Conservation (phyloP, 257 asterid species). For the Cynanchum wilfordii region DNA sequence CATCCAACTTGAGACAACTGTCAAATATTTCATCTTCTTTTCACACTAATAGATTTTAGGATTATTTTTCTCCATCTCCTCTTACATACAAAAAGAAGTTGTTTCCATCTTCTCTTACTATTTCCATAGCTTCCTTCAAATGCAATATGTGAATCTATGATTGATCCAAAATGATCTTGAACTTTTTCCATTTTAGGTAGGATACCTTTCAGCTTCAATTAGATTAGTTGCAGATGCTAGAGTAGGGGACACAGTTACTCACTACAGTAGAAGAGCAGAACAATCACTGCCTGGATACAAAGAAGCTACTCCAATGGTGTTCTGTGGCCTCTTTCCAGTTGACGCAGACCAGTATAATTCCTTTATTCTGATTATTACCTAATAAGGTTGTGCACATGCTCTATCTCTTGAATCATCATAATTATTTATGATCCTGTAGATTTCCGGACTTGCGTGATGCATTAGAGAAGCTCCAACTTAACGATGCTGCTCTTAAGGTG, state of each 20-base stretch:
- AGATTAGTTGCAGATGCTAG: slow-evolving; percentile 99
- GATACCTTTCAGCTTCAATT: slow-evolving; percentile 91
- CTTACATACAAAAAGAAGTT: too few relatives aligned
- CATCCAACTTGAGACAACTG: background rate
- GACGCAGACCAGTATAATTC: slow-evolving; percentile 82
- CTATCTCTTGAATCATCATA: slow-evolving; percentile 12
- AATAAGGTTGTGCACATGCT: slow-evolving; percentile 13
- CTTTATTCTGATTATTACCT: slow-evolving; percentile 17
- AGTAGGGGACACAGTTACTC: slow-evolving; percentile 98
- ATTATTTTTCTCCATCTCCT: background rate
- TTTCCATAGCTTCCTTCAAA: background rate
- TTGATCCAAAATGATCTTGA: slow-evolving; percentile 8
- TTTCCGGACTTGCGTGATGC: slow-evolving; percentile 94
- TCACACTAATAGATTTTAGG: background rate
- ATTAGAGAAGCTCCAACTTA: slow-evolving; percentile 88
- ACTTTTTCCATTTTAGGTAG: slow-evolving; percentile 58
- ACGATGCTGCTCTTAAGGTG: slow-evolving; percentile 98
- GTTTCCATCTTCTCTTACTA: background rate
- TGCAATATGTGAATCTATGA: background rate
- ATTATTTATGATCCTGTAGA: slow-evolving; percentile 32
- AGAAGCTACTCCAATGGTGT: slow-evolving; percentile 98
- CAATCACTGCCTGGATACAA: slow-evolving; percentile 90
- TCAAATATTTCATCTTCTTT: background rate
- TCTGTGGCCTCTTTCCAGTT: slow-evolving; percentile 95
- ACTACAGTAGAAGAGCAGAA: slow-evolving; percentile 67